Evolutionary conservation across 306 rosid species (phyloP).

Genomic region (Quercus aquifolioides): DNA sequence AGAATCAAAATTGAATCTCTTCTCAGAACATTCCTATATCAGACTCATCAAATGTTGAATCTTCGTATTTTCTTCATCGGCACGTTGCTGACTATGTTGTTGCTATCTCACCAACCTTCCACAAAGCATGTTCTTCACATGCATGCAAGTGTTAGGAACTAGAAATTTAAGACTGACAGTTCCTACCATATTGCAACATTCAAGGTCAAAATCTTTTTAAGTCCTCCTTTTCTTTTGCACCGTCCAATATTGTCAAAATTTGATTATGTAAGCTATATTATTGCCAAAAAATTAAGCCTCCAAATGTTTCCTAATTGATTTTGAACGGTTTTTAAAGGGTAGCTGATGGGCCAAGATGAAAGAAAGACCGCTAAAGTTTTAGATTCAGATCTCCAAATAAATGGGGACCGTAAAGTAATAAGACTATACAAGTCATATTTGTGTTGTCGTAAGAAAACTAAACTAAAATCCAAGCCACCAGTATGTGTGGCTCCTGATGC

Average conservation of each 20-base stretch:
- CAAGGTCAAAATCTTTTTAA: conserved; percentile 1
- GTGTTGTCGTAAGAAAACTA: neutral
- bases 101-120: neutral
- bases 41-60: conserved; percentile 11
- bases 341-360: neutral
- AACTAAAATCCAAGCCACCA: conserved; percentile 47
- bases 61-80: neutral
- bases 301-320: neutral
- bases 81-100: conserved; percentile 20
- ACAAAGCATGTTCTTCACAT: conserved; percentile 1
- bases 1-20: neutral
- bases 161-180: neutral
- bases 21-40: neutral
- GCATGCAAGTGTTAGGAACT: neutral
- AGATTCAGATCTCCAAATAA: neutral
- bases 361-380: neutral
- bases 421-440: neutral
- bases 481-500: conserved; percentile 45
- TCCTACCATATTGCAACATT: neutral
- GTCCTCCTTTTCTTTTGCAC: neutral
- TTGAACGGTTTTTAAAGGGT: neutral
- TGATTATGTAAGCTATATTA: neutral
- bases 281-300: neutral
- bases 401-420: neutral
- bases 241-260: neutral